These are phyloP conservation scores for Sporothrix globosa DNA, from an alignment of 2,329 filamentous ascomycete species.

Conservation along the genomic window DNA sequence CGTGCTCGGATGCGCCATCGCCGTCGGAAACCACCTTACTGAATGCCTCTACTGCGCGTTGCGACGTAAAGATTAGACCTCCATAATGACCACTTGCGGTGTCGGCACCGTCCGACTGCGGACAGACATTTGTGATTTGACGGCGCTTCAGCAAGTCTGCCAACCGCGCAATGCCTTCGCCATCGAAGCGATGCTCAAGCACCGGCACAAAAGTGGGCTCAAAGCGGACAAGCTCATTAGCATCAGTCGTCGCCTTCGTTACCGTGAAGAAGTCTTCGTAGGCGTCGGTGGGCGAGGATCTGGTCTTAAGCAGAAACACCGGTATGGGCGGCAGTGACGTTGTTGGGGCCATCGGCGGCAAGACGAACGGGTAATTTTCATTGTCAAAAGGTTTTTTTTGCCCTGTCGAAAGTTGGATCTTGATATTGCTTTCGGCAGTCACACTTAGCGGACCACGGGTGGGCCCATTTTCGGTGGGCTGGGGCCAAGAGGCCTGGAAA, in stretches of 20 bases:
- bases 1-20: constrained; percentile 39
- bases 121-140: constrained; percentile 43
- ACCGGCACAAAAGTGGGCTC: constrained; percentile 75
- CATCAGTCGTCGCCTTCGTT: constrained; percentile 42
- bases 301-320: constrained; percentile 76
- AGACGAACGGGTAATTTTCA: neutral
- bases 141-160: constrained; percentile 52
- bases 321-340: constrained; percentile 46
- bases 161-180: constrained; percentile 60
- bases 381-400: neutral
- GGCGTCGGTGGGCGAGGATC: constrained; percentile 69
- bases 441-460: neutral
- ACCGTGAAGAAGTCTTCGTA: constrained; percentile 70
- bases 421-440: too few species aligned
- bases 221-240: constrained; percentile 47
- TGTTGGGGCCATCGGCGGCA: constrained; percentile 28
- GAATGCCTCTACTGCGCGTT: constrained; percentile 81
- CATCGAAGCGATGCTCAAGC: constrained; percentile 69
- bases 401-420: too few species aligned
- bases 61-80: constrained; percentile 82
- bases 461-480: neutral
- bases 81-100: constrained; percentile 57
- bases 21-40: constrained; percentile 62
- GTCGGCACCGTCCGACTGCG: neutral
- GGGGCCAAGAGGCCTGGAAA: neutral